Conservation (phyloP, 768 basidiomycete species). For the Lentinula boryana region DNA sequence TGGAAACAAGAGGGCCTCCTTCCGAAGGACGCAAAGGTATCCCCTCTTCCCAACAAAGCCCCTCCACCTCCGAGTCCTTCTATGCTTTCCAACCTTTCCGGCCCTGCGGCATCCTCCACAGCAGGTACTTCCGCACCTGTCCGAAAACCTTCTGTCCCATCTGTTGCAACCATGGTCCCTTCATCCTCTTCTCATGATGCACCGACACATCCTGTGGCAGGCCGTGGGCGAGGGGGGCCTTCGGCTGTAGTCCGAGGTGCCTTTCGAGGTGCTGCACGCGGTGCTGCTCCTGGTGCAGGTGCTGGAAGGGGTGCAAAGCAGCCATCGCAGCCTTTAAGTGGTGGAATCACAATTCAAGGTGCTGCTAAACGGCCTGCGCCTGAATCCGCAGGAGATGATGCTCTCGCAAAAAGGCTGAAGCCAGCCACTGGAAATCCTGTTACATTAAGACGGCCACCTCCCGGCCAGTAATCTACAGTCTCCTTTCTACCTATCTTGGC, state of each 20-base stretch:
- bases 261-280: conserved; percentile 17
- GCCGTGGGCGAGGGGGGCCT: conserved; percentile 22
- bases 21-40: conserved; percentile 25
- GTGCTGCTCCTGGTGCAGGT: conserved; percentile 27
- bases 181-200: conserved; percentile 10
- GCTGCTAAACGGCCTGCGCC: conserved; percentile 6
- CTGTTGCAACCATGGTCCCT: conserved; percentile 19
- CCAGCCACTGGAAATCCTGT: conserved; percentile 6
- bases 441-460: conserved; percentile 7
- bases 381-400: conserved; percentile 1
- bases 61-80: conserved; percentile 21
- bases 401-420: conserved; percentile 9
- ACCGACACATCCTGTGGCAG: conserved; percentile 9
- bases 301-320: conserved; percentile 24
- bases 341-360: conserved; percentile 7
- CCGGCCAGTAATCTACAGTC: neutral
- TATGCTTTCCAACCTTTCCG: conserved; percentile 12
- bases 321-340: conserved; percentile 4
- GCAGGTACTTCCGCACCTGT: conserved; percentile 17
- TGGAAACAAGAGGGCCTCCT: conserved; percentile 47
- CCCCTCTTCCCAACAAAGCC: conserved; percentile 20
- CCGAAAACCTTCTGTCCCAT: conserved; percentile 19
- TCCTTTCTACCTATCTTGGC: neutral
- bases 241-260: conserved; percentile 25
- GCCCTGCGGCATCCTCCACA: conserved; percentile 17